A percentile compares a stretch with the other conserved stretches of the same genome.
Evolutionary conservation across 345 rosid genomes (phyloP).

Genomic region (Ricinus communis): DNA sequence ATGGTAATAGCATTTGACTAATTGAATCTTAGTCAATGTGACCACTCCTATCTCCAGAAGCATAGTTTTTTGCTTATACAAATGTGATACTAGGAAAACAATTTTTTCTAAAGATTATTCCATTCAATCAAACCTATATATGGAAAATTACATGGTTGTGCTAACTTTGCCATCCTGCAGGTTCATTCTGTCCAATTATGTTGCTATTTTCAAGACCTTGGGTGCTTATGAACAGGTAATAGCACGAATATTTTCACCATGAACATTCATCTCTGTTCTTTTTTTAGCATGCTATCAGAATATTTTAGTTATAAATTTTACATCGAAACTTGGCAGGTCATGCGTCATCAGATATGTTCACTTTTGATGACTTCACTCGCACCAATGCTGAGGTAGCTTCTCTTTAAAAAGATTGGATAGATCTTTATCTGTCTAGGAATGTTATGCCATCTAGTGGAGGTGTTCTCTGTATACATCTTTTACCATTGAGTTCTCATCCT

Average conservation of each 20-base stretch:
- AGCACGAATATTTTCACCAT: conserved; percentile 5
- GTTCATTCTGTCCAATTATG: conserved; percentile 88
- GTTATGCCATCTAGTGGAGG: not conserved
- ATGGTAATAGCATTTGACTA: not conserved
- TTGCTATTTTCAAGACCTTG: conserved; percentile 68
- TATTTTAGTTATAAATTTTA: conserved; percentile 31
- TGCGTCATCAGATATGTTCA: conserved; percentile 94
- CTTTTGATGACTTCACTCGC: conserved; percentile 95
- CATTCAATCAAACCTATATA: no score
- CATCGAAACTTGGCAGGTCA: conserved; percentile 55
- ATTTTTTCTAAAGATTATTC: no score
- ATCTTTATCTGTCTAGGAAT: not conserved
- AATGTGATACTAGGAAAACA: no score
- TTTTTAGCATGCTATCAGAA: conserved; percentile 21
- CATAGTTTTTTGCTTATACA: not conserved
- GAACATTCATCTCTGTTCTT: conserved; percentile 11
- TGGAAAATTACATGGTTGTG: not conserved
- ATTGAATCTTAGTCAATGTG: not conserved
- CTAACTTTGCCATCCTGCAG: conserved; percentile 42
- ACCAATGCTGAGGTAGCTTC: conserved; percentile 80
- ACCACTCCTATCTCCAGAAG: not conserved
- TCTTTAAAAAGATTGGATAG: conserved; percentile 1
- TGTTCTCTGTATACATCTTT: not conserved
- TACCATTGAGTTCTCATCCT: conserved; percentile 32
- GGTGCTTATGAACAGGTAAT: conserved; percentile 82